Conservation (phyloP, 2,329 filamentous ascomycete species). For the Fusarium sp. region DNA sequence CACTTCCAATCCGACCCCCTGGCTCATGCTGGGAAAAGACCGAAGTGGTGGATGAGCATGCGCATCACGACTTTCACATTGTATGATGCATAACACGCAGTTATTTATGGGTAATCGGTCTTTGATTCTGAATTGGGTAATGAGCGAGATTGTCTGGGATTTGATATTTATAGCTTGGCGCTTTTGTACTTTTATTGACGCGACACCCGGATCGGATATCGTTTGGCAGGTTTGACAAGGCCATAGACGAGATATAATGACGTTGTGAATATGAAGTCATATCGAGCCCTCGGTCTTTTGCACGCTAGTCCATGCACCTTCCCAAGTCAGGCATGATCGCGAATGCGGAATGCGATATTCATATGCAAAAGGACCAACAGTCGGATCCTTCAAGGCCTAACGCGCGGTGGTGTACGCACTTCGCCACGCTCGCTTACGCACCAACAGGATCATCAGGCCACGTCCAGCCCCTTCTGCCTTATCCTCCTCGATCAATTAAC, state of each 20-base stretch:
- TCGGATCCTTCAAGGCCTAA: not conserved
- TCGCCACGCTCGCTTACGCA: not conserved
- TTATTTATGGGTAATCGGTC: not conserved
- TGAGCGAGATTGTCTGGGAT: not conserved
- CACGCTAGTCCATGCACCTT: not conserved
- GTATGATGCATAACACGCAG: not conserved
- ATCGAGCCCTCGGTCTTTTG: not conserved
- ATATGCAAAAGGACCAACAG: not conserved
- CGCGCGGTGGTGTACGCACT: not conserved
- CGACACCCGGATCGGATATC: not conserved
- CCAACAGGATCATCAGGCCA: not conserved
- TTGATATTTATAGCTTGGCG: not conserved
- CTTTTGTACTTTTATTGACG: not conserved
- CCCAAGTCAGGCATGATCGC: not conserved
- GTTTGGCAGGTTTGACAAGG: not conserved
- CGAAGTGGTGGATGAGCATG: not conserved
- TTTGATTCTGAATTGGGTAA: not conserved
- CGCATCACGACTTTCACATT: not conserved
- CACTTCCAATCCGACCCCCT: not conserved
- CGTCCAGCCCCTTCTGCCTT: not conserved
- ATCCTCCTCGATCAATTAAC: not conserved
- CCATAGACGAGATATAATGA: not conserved
- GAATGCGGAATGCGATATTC: too few species aligned
- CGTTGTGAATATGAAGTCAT: not conserved
- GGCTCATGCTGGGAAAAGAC: not conserved